These are phyloP conservation scores for Neoboletus brunneissimus DNA, from an alignment of 768 basidiomycete species.

Conservation along the genomic window DNA sequence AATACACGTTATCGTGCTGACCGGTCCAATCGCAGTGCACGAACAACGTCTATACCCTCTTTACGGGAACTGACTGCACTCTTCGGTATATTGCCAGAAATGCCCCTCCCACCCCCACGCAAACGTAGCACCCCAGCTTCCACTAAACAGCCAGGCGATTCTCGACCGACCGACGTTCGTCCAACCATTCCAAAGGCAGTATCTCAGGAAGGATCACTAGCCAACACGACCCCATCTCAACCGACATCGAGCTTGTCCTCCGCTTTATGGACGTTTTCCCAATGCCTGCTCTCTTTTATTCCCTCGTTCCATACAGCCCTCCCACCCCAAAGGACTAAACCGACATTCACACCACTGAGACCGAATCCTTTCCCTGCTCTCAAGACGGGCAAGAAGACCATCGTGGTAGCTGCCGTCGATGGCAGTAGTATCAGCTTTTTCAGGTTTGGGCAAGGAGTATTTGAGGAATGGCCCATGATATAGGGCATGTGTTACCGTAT, in stretches of 20 bases:
- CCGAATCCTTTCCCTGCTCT: slow-evolving; percentile 77
- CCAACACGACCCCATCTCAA: background rate
- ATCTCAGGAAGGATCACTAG: slow-evolving; percentile 3
- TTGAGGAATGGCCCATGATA: slow-evolving; percentile 79
- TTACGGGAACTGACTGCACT: slow-evolving; percentile 72
- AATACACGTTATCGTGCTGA: slow-evolving; percentile 1
- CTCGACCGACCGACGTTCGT: background rate
- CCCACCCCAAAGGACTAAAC: slow-evolving; percentile 24
- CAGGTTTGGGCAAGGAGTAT: slow-evolving; percentile 80
- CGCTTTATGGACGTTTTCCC: background rate
- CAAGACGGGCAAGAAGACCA: slow-evolving; percentile 78
- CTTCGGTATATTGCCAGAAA: slow-evolving; percentile 63
- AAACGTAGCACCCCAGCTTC: slow-evolving; percentile 21
- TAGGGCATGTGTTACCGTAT: background rate
- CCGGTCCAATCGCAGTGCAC: slow-evolving; percentile 51
- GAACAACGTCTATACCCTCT: slow-evolving; percentile 79
- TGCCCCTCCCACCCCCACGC: slow-evolving; percentile 61
- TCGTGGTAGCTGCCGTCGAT: slow-evolving; percentile 88
- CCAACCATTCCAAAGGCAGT: slow-evolving; percentile 1
- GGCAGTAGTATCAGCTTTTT: slow-evolving; percentile 86
- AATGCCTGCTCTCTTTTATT: slow-evolving; percentile 5
- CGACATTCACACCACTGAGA: slow-evolving; percentile 33
- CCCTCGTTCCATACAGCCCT: background rate
- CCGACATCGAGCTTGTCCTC: background rate
- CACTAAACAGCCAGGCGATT: slow-evolving; percentile 1